phyloP scores from a whole-genome alignment of 768 basidiomycete genomes.

The Lactifluus piperatus region DNA sequence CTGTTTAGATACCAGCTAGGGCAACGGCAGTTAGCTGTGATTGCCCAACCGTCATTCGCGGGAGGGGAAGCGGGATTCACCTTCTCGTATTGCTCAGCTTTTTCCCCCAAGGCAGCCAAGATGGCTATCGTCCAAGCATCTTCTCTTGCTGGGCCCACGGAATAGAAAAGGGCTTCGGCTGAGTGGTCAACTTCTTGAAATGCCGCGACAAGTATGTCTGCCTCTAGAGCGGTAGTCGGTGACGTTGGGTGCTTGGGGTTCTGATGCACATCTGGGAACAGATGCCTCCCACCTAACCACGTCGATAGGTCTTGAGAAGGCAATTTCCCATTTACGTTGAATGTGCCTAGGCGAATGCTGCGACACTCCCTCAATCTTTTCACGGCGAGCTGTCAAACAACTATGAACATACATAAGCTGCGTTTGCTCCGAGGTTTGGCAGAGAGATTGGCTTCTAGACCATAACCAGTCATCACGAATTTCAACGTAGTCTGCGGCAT shows the following conservation, averaged over 20 bases:
- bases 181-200: conserved; percentile 80
- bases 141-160: conserved; percentile 50
- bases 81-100: conserved; percentile 55
- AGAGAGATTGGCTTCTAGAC: conserved; percentile 16
- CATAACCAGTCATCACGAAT: conserved; percentile 59
- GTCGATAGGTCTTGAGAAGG: conserved; percentile 64
- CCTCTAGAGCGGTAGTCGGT: conserved; percentile 29
- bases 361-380: not conserved
- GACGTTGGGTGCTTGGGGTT: not conserved
- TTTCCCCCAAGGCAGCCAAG: conserved; percentile 64
- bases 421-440: not conserved
- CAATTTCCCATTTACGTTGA: conserved; percentile 75
- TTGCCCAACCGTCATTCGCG: not conserved
- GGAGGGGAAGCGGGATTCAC: conserved; percentile 26
- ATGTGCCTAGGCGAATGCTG: conserved; percentile 67
- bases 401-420: conserved; percentile 19
- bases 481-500: conserved; percentile 44
- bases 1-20: conserved; percentile 62
- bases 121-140: conserved; percentile 65
- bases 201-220: conserved; percentile 65
- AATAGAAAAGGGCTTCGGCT: conserved; percentile 67
- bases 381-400: not conserved
- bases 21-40: not conserved
- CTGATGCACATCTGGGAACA: not conserved
- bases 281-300: conserved; percentile 42